These are phyloP conservation scores for Hypoxylon sp. DNA, from an alignment of 2,329 filamentous ascomycete species.

Conservation along the genomic window DNA sequence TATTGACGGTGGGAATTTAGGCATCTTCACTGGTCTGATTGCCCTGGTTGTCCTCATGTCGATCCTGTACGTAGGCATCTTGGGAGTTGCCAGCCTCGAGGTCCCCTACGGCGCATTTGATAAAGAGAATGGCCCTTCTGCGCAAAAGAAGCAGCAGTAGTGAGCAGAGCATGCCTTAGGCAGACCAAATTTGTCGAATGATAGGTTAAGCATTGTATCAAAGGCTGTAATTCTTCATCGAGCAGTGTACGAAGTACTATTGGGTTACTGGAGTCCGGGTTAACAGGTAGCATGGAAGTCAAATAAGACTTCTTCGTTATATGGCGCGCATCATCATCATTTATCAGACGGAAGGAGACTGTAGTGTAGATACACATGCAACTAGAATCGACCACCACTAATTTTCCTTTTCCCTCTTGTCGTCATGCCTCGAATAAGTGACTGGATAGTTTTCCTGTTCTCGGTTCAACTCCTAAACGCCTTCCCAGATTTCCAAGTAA, in stretches of 20 bases:
- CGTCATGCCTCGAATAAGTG: conserved; percentile 13
- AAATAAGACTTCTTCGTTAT: conserved; percentile 18
- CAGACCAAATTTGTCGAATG: too few species aligned
- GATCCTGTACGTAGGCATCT: conserved; percentile 82
- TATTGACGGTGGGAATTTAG: too few species aligned
- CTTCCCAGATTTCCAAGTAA: not conserved
- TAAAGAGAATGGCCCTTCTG: conserved; percentile 90
- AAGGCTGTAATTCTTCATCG: conserved; percentile 22
- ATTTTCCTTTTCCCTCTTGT: conserved; percentile 21
- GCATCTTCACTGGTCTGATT: conserved; percentile 87
- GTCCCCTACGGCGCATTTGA: conserved; percentile 95
- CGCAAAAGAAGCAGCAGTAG: conserved; percentile 81
- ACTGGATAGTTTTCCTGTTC: not conserved
- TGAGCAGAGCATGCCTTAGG: conserved; percentile 40
- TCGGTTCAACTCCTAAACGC: conserved; percentile 38
- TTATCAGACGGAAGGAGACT: conserved; percentile 25
- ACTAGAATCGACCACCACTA: conserved; percentile 28
- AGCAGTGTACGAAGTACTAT: conserved; percentile 33
- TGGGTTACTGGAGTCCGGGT: conserved; percentile 35
- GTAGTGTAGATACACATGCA: conserved; percentile 34
- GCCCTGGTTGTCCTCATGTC: conserved; percentile 74
- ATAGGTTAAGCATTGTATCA: too few species aligned
- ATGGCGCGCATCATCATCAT: conserved; percentile 13
- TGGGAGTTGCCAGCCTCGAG: conserved; percentile 79
- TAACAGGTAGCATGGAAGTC: conserved; percentile 35